Base-by-base conservation (phyloP, 2,329 filamentous ascomycete species). In the Hypoxylon sp. region DNA sequence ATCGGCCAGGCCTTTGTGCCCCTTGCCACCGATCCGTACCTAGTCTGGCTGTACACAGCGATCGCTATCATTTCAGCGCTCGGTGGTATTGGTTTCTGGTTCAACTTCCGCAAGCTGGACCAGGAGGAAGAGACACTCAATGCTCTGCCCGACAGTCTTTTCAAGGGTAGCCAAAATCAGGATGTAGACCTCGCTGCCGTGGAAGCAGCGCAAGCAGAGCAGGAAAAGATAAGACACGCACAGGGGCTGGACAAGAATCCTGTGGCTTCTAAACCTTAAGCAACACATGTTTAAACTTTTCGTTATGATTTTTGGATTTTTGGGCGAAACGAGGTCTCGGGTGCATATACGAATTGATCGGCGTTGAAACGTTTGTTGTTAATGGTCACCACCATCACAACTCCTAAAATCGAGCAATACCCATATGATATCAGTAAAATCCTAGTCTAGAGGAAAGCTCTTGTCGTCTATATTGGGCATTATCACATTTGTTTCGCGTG, bases 21-120 rank as follows among this genome's bases (percentile, higher is more conserved):
- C 6, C 70, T 86, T 1, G 74, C 78, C 1, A 72, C 72, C 5
- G 86, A 91, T 63, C 88, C 88, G 1, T 71, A 88, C 7, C 75
- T 91, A 4, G 78, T 88, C 0, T 91, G 87, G 87, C 88, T 91
- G 71, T 93, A 92, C 64, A 80, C 73, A 3, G 71, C 81, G 2
- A 81, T 90, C 6, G 87, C 87, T 3, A 76, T 89, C 36, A 70
- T 91, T 16, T 82, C 88, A 0, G 79, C 81, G 34, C 43, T 87
- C 5, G 66, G 82, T 26, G 87, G 86, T 4, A 64, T 79, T 3
- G 73, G 79, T n/a, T 92, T 93, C 75, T 92, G 86, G 84, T 64
- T 83, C 48, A 81, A 78, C 59, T 88, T 87, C 71, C 71, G 77
- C n/a, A 69, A 75, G 4, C 71, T 87, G 1, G 88, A 91, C 63